A percentile compares a stretch with the other conserved stretches of the same genome.
phyloP scores from a whole-genome alignment of 129 eudicot species.

The Oenanthe sinensis region DNA sequence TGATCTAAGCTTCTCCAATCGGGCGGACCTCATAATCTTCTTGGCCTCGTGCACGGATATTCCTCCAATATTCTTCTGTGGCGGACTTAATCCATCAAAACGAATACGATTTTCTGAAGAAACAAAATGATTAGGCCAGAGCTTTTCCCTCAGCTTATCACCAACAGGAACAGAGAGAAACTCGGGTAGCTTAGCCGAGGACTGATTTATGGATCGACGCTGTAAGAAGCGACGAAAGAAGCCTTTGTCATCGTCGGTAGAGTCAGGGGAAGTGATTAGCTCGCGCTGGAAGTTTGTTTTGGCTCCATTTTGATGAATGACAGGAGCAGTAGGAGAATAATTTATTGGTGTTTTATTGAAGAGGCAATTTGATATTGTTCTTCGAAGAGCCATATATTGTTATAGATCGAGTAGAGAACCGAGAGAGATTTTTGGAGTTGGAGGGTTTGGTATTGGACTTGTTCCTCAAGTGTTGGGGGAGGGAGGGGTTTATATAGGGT shows the following conservation, averaged over 20 bases:
- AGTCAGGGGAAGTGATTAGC: conserved; percentile 11
- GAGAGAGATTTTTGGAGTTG: not conserved
- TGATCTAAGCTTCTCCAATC: conserved; percentile 48
- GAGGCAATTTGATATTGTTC: not conserved
- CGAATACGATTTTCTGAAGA: conserved; percentile 28
- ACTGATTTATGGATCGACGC: not conserved
- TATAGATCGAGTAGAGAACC: not conserved
- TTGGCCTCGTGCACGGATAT: conserved; percentile 44
- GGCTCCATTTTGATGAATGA: not conserved
- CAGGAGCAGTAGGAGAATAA: not conserved
- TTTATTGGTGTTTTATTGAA: not conserved
- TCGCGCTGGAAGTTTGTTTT: conserved; percentile 4
- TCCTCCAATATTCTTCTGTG: conserved; percentile 13
- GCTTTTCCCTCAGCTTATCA: conserved; percentile 21
- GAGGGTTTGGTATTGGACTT: not conserved
- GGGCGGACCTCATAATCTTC: conserved; percentile 38
- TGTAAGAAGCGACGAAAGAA: conserved; percentile 4
- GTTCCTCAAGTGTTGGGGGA: not conserved
- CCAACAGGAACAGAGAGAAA: conserved; percentile 7
- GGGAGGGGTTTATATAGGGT: conserved; percentile 2
- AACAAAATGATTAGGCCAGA: conserved; percentile 18
- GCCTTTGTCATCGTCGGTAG: not conserved
- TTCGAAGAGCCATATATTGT: conserved; percentile 16
- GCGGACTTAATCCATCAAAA: conserved; percentile 36
- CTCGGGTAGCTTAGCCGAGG: conserved; percentile 6